phyloP scores from a whole-genome alignment of 139 green algal genomes.

The Chloropicon primus region DNA sequence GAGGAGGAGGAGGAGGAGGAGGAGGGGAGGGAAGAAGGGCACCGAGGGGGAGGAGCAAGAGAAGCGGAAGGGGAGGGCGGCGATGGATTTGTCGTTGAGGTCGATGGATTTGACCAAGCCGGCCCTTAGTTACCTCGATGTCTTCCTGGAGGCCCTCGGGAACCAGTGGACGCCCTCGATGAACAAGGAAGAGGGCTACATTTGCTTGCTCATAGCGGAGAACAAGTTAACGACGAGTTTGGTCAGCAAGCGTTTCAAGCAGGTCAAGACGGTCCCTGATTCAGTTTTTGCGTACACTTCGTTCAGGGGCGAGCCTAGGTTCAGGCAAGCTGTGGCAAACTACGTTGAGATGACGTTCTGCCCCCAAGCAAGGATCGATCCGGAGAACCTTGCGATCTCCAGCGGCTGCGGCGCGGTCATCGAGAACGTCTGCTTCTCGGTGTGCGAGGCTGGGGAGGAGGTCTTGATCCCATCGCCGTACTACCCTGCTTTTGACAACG shows the following conservation, averaged over 20 bases:
- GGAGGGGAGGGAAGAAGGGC: background rate
- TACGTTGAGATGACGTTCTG: background rate
- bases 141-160: background rate
- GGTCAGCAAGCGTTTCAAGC: background rate
- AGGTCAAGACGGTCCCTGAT: background rate
- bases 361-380: background rate
- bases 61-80: background rate
- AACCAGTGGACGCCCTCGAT: background rate
- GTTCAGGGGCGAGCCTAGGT: background rate
- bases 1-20: background rate
- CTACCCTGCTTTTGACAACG: slow-evolving; percentile 69
- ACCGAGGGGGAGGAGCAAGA: background rate
- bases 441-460: slow-evolving; percentile 24
- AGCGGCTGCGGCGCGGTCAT: slow-evolving; percentile 40
- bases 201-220: background rate
- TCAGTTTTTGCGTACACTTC: background rate
- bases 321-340: background rate
- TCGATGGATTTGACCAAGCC: background rate
- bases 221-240: slow-evolving; percentile 1
- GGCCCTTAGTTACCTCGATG: background rate
- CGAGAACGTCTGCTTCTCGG: slow-evolving; percentile 38
- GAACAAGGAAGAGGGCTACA: background rate
- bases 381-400: slow-evolving; percentile 5
- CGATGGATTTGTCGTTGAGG: background rate
- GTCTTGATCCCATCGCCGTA: slow-evolving; percentile 60